Evolutionary conservation across 768 basidiomycete species (phyloP).

Genomic region (Boletellus ananas): DNA sequence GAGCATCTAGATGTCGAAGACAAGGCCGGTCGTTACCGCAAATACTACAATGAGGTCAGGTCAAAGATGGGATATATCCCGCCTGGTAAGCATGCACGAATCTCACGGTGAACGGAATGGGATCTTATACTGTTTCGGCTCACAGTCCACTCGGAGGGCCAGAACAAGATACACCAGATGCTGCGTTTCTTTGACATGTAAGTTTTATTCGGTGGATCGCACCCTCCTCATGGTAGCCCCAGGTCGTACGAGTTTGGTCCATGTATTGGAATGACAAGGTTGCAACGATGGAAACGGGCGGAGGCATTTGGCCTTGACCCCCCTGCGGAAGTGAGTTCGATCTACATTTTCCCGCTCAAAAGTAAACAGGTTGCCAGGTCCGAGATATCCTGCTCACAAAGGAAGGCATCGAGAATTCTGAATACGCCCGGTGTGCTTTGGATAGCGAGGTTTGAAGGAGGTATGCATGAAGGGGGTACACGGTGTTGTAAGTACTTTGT

Average conservation of each 20-base stretch:
- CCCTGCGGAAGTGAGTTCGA: constrained; percentile 60
- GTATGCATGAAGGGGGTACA: too few species aligned
- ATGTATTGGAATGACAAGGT: constrained; percentile 70
- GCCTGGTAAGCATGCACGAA: constrained; percentile 49
- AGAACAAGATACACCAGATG: constrained; percentile 65
- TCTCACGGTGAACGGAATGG: background rate
- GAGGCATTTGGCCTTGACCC: constrained; percentile 73
- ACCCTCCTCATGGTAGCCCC: constrained; percentile 3
- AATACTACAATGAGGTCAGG: constrained; percentile 44
- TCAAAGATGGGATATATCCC: constrained; percentile 52
- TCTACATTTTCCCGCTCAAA: background rate
- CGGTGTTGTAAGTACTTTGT: background rate
- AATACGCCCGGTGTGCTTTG: constrained; percentile 64
- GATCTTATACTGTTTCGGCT: constrained; percentile 1
- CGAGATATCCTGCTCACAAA: constrained; percentile 71
- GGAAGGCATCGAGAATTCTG: constrained; percentile 51
- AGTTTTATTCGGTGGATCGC: constrained; percentile 15
- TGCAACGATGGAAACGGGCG: constrained; percentile 88
- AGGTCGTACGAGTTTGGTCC: constrained; percentile 82
- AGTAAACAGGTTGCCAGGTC: constrained; percentile 44
- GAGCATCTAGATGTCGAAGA: constrained; percentile 40
- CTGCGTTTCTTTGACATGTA: constrained; percentile 79
- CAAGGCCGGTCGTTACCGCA: constrained; percentile 50
- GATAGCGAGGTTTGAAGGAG: constrained; percentile 36
- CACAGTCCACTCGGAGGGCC: constrained; percentile 61